Conservation (phyloP, 164 flowering plant genomes). For the Platanus orientalis region DNA sequence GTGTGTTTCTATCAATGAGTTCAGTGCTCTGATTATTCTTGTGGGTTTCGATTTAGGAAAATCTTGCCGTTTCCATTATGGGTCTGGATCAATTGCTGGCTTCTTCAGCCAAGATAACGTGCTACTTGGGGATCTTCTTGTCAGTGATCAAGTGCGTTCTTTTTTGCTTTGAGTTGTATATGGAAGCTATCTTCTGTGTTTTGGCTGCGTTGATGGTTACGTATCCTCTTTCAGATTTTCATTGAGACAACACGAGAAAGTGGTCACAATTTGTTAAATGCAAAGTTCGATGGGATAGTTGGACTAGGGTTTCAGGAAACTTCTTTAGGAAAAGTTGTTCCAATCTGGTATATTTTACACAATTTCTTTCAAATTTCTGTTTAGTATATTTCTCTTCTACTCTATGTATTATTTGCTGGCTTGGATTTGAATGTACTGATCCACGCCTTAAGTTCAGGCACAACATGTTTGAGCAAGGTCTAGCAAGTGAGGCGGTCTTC, state of each 20-base stretch:
- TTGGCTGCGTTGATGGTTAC: background rate
- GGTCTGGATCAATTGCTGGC: slow-evolving; percentile 53
- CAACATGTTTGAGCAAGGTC: slow-evolving; percentile 57
- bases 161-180: background rate
- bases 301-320: slow-evolving; percentile 62
- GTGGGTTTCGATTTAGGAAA: slow-evolving; percentile 39
- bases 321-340: slow-evolving; percentile 37
- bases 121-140: slow-evolving; percentile 36
- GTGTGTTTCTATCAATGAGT: background rate
- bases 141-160: slow-evolving; percentile 45
- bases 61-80: slow-evolving; percentile 39
- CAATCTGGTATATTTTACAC: too few relatives aligned
- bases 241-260: slow-evolving; percentile 47
- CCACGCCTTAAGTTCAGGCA: too few relatives aligned
- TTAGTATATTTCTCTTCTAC: too few relatives aligned
- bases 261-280: slow-evolving; percentile 23
- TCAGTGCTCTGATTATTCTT: background rate
- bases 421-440: too few relatives aligned
- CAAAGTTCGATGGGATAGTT: slow-evolving; percentile 52
- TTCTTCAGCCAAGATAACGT: slow-evolving; percentile 56
- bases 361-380: too few relatives aligned
- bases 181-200: background rate
- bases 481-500: slow-evolving; percentile 34
- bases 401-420: too few relatives aligned
- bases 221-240: slow-evolving; percentile 49